Conservation (phyloP, 805 yeast species). For the Maudiozyma bulderi region DNA sequence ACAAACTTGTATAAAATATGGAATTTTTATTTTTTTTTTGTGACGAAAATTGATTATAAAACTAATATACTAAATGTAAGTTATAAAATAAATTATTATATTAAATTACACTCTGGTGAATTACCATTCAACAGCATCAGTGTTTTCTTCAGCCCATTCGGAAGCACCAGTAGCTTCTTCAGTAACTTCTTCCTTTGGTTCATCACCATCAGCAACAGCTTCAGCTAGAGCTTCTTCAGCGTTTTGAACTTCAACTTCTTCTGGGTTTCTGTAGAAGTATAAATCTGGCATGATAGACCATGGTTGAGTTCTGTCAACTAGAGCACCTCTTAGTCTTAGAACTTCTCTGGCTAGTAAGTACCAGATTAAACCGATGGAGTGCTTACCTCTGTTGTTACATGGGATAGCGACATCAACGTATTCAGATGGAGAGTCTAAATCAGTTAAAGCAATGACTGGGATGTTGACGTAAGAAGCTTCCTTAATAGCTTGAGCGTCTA, state of each 20-base stretch:
- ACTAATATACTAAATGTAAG: constrained; percentile 12
- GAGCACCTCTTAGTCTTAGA: constrained; percentile 95
- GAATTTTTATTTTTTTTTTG: constrained; percentile 1
- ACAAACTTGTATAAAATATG: background rate
- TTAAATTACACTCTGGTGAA: constrained; percentile 3
- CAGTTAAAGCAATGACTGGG: constrained; percentile 98
- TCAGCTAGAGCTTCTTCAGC: constrained; percentile 64
- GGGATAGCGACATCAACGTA: constrained; percentile 99
- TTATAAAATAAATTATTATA: background rate
- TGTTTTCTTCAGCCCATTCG: constrained; percentile 47
- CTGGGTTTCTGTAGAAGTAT: constrained; percentile 99
- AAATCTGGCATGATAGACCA: constrained; percentile 99
- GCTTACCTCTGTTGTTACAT: constrained; percentile 99
- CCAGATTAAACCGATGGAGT: constrained; percentile 99
- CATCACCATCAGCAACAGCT: constrained; percentile 50
- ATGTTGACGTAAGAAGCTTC: constrained; percentile 99
- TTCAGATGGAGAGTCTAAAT: constrained; percentile 98
- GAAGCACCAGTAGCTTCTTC: constrained; percentile 56
- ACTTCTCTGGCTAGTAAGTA: constrained; percentile 99
- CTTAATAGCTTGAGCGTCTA: constrained; percentile 99
- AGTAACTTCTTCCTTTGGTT: constrained; percentile 72
- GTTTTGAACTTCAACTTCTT: constrained; percentile 80
- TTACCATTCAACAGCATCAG: constrained; percentile 29
- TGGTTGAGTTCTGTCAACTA: constrained; percentile 91
- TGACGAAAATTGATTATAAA: background rate